Conservation (phyloP, 2,329 filamentous ascomycete genomes). For the Cladosporium sp. region DNA sequence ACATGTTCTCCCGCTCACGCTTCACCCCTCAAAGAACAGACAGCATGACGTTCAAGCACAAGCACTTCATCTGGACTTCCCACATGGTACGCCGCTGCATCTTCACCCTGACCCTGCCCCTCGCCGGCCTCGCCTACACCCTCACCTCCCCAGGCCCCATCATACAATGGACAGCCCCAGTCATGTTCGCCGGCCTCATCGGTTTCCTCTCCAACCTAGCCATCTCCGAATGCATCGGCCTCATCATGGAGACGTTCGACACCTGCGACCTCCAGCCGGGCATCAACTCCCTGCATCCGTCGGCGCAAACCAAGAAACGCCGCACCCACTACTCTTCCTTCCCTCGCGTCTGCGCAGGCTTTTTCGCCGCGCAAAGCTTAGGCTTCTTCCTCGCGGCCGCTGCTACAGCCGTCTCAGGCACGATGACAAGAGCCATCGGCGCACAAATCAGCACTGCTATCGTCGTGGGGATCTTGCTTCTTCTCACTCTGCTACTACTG, state of each 20-base stretch:
- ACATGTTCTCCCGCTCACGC: conserved; percentile 65
- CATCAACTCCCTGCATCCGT: conserved; percentile 56
- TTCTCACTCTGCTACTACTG: conserved; percentile 64
- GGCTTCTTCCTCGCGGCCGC: conserved; percentile 69
- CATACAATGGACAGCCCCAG: conserved; percentile 49
- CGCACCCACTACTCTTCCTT: conserved; percentile 74
- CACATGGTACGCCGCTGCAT: conserved; percentile 68
- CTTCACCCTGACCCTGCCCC: conserved; percentile 67
- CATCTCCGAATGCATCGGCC: conserved; percentile 71
- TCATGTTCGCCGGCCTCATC: conserved; percentile 64
- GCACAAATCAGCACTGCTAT: conserved; percentile 68
- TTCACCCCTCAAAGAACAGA: conserved; percentile 61
- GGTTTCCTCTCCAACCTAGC: conserved; percentile 73
- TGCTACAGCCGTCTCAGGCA: conserved; percentile 68
- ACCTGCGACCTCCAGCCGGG: conserved; percentile 76
- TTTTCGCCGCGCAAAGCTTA: conserved; percentile 68
- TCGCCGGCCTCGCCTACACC: conserved; percentile 68
- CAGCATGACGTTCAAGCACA: conserved; percentile 66
- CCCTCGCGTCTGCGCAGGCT: conserved; percentile 69
- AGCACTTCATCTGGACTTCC: conserved; percentile 67
- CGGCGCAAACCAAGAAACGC: conserved; percentile 42
- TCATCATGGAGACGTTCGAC: conserved; percentile 81
- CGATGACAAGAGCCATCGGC: conserved; percentile 64
- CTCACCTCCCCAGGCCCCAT: conserved; percentile 62
- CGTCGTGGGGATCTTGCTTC: conserved; percentile 65